A percentile compares a stretch with the other conserved stretches of the same genome.
phyloP scores from a whole-genome alignment of 441 rosid genomes.

The Pelargonium myrrhifolium region DNA sequence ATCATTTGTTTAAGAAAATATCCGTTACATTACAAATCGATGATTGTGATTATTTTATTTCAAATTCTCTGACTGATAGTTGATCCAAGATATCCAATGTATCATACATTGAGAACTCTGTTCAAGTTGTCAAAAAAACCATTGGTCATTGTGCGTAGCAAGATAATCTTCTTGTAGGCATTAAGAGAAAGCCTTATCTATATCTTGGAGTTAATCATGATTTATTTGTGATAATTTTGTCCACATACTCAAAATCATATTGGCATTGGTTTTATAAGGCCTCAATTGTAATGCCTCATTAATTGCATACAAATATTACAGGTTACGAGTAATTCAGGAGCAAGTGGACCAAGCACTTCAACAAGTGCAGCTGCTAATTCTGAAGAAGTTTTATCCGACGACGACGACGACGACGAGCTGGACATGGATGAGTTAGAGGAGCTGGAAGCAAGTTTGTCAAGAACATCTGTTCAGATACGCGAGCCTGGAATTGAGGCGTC shows the following conservation, averaged over 20 bases:
- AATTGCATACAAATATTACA: slow-evolving; percentile 19
- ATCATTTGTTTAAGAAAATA: too few species aligned
- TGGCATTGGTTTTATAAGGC: neutral
- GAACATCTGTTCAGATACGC: slow-evolving; percentile 60
- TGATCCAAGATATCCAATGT: too few species aligned
- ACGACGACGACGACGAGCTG: slow-evolving; percentile 43
- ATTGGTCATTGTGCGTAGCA: too few species aligned
- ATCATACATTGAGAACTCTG: too few species aligned
- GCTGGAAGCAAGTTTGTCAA: slow-evolving; percentile 84
- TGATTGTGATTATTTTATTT: too few species aligned
- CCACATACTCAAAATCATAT: neutral
- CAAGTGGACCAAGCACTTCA: slow-evolving; percentile 39
- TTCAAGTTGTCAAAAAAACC: too few species aligned
- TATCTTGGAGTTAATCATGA: neutral
- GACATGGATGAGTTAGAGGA: slow-evolving; percentile 89
- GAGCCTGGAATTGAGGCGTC: slow-evolving; percentile 32
- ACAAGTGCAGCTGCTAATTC: slow-evolving; percentile 20
- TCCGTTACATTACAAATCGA: too few species aligned
- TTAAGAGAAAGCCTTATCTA: neutral
- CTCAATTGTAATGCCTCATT: neutral
- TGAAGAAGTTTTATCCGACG: slow-evolving; percentile 22
- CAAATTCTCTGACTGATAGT: too few species aligned
- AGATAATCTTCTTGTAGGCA: too few species aligned
- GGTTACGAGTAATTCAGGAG: slow-evolving; percentile 34
- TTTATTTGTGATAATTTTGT: neutral